Evolutionary conservation across 1,284 basidiomycete genomes (phyloP).

Genomic region (Rhodotorula sp.): DNA sequence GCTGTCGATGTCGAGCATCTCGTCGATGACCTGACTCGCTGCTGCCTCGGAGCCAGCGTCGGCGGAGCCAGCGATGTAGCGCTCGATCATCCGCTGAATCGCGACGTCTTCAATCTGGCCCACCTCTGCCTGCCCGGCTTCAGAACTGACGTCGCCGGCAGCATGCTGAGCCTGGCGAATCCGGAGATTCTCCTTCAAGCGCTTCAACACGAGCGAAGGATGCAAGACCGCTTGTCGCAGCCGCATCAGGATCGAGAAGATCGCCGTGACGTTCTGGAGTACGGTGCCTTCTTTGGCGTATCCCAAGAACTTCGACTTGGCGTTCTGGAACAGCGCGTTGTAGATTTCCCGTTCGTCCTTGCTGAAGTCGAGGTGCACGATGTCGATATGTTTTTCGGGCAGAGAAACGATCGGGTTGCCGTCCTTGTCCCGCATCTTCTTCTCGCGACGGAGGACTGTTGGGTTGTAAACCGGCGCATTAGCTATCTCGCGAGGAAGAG

Average conservation of each 20-base stretch:
- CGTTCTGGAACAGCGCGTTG: conserved; percentile 38
- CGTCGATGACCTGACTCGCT: conserved; percentile 16
- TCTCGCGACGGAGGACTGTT: conserved; percentile 80
- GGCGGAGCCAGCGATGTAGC: conserved; percentile 25
- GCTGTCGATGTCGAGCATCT: conserved; percentile 21
- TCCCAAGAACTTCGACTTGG: conserved; percentile 37
- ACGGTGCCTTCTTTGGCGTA: conserved; percentile 40
- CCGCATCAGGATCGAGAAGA: conserved; percentile 52
- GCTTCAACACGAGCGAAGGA: conserved; percentile 50
- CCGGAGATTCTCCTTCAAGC: conserved; percentile 30
- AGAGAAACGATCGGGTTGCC: conserved; percentile 87
- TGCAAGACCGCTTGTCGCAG: conserved; percentile 53
- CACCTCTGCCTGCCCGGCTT: not conserved
- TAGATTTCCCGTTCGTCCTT: conserved; percentile 49
- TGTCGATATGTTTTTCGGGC: conserved; percentile 72
- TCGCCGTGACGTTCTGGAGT: conserved; percentile 49
- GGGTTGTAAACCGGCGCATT: no score
- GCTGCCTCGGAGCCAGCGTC: conserved; percentile 33
- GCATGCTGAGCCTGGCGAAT: not conserved
- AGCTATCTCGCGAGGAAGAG: not conserved
- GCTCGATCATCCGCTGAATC: conserved; percentile 35
- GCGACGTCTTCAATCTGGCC: conserved; percentile 17
- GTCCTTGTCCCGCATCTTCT: conserved; percentile 84
- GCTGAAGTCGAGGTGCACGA: conserved; percentile 36
- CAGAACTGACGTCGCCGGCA: conserved; percentile 3